phyloP scores from a whole-genome alignment of 2,329 filamentous ascomycete species.

The Verticillium isaacii region DNA sequence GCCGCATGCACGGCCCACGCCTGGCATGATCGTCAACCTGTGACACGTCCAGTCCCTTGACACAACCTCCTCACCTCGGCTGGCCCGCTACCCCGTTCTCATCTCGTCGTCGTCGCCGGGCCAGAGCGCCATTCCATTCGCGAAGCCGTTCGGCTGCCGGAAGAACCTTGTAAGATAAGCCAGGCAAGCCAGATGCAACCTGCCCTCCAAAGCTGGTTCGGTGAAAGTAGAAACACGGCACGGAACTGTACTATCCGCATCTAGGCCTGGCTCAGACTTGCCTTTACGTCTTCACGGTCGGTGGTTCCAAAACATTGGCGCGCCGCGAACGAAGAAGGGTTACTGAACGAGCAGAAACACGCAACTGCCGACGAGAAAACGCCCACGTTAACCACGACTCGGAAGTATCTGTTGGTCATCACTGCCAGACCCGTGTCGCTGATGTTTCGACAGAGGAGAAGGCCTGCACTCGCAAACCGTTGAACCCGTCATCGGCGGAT shows the following conservation, averaged over 20 bases:
- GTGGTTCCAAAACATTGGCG: slow-evolving; percentile 17
- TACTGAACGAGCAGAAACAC: slow-evolving; percentile 44
- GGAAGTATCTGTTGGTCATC: slow-evolving; percentile 77
- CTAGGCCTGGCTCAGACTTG: slow-evolving; percentile 54
- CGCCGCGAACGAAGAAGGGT: slow-evolving; percentile 31
- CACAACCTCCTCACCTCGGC: not conserved
- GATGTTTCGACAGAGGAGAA: not conserved
- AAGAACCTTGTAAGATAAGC: not conserved
- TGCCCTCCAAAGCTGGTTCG: not conserved
- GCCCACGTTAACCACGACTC: slow-evolving; percentile 39
- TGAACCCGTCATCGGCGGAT: slow-evolving; percentile 7
- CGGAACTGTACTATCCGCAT: not conserved
- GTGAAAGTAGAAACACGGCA: not conserved
- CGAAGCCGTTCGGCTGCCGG: not conserved
- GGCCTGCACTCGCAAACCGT: slow-evolving; percentile 2
- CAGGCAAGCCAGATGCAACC: not conserved
- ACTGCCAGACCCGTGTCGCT: slow-evolving; percentile 37
- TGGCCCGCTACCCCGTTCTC: slow-evolving; percentile 1
- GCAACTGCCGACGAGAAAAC: slow-evolving; percentile 23
- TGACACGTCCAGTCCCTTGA: not conserved
- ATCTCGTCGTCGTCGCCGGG: not conserved
- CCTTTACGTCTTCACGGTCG: slow-evolving; percentile 53
- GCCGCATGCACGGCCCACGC: not conserved
- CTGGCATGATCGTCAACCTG: slow-evolving; percentile 3
- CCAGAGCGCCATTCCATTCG: not conserved